A percentile compares a stretch with the other conserved stretches of the same genome.
phyloP scores from a whole-genome alignment of 805 yeast genomes.

The Sporopachydermia quercuum region DNA sequence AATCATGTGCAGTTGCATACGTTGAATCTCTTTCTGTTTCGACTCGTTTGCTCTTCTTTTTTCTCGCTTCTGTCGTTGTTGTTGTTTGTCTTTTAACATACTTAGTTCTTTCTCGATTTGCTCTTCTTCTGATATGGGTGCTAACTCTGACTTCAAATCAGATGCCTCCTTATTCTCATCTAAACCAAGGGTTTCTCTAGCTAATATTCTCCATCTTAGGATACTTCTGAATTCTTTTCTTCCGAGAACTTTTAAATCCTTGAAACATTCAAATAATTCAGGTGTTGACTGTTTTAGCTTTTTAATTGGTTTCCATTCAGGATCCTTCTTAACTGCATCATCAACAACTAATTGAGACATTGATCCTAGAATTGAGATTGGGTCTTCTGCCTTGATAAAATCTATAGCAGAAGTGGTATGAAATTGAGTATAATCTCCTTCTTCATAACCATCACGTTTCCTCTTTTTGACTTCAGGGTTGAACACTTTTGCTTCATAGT shows the following conservation, averaged over 20 bases:
- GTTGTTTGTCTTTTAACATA: conserved; percentile 55
- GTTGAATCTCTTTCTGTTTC: conserved; percentile 73
- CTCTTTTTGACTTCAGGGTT: conserved; percentile 88
- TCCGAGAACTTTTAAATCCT: conserved; percentile 88
- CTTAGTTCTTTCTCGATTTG: conserved; percentile 75
- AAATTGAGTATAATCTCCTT: conserved; percentile 66
- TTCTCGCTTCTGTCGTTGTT: conserved; percentile 59
- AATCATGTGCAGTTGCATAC: conserved; percentile 94
- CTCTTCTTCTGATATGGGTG: conserved; percentile 74
- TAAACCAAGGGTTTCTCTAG: conserved; percentile 63
- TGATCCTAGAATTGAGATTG: conserved; percentile 69
- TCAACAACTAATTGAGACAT: conserved; percentile 51
- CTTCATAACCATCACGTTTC: conserved; percentile 93
- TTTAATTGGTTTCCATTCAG: conserved; percentile 57
- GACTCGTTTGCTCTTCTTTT: conserved; percentile 68
- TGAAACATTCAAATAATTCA: conserved; percentile 70
- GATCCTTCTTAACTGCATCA: conserved; percentile 28
- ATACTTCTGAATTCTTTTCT: conserved; percentile 81
- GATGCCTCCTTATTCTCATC: conserved; percentile 32
- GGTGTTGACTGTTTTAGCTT: conserved; percentile 64
- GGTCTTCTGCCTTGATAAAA: conserved; percentile 68
- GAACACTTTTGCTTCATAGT: conserved; percentile 83
- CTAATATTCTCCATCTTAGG: conserved; percentile 77
- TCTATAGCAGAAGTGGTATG: conserved; percentile 66
- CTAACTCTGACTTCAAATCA: conserved; percentile 30